Evolutionary conservation across 2,329 filamentous ascomycete genomes (phyloP), one percentile per base, ranked within the genome.

Genomic region (Alternaria ethzedia): DNA sequence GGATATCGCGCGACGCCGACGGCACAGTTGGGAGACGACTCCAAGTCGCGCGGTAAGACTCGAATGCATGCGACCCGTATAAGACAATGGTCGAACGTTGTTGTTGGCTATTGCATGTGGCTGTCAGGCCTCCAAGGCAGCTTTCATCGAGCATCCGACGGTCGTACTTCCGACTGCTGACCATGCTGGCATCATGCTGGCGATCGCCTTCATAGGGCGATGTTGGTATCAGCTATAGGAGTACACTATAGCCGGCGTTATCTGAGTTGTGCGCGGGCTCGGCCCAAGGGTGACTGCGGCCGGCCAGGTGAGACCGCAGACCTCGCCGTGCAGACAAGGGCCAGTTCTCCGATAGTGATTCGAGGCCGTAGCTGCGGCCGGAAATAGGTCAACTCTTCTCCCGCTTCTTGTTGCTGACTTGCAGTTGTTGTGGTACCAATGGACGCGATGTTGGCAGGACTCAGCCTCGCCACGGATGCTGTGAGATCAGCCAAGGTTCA

Each of bases 281-380:
- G 26, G 17, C 25, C 26, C 26, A 51, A 32, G 45, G 54, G 62
- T 67, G 67, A 66, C 64, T 66, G 57, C 26, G 44, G 43, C 36
- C 49, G 59, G 59, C 64, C 55, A 62, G 54, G 55, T 60, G 61
- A 65, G 64, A 46, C 26, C 7, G 17, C 47, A 11, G 47, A 51
- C 47, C 26, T 51, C 26, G 26, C 26, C 11, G 47, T 26, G 61
- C 58, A 52, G 45, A 55, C 59, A 25, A 50, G 61, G 49, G 57
- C 30, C 17, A 50, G 44, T 45, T 50, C 45, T 30, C 17, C 45
- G 25, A 30, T 28, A 17, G 17, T 25, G 8, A 45, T 44, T 8
- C 13, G 25, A 52, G 25, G 47, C 46, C 5, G 32, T 13, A 36
- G 11, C 28, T 21, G 17, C 43, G 15, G 36, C 23, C 49, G 23